Evolutionary conservation across 169 alveolate genomes (phyloP), one percentile per base, ranked within the genome.

Genomic region (Cryptosporidium xiaoi): DNA sequence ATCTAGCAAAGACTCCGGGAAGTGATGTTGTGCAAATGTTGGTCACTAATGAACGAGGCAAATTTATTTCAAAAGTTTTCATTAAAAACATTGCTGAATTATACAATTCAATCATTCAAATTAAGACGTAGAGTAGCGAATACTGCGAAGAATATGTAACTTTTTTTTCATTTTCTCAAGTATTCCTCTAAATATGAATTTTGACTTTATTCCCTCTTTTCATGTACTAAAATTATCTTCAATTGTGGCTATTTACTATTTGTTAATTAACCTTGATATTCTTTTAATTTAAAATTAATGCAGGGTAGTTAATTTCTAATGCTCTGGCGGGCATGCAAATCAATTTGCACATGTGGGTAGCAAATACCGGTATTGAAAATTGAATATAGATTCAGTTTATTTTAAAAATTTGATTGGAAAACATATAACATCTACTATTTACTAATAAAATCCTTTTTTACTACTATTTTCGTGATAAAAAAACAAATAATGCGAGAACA

Each of bases 21-120:
- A 67, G 53, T 33, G 82, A 67, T 20, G 65, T 44, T 34, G 16
- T 67, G 16, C 82, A 67, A 50, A 67, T 67, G 82, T 16, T 67
- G 13, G 44, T 67, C 8, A 50, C 65, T 27, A 64, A 64, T 20
- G 82, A 67, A 15, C 64, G 44, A 15, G 46, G 44, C 82, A 67
- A 29, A 12, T 67, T 50, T 24, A 18, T 67, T 27, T 67, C 82
- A 10, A 67, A 50, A 33, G 82, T 67, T 40, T 69, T 69, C 20
- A 55, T 69, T 31, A 69, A 33, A 51, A 69, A 34, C 53, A 53
- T 69, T 16, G 27, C 83, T 29, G 83, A 69, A 64, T 46, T 69
- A 13, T 69, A 69, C 67, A 20, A 69, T 27, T 53, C 65, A 51
- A 12, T 69, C n/a, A 69, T 69, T 51, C 83, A 53, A 20, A n/a